These are phyloP conservation scores for Cercospora brassicicola DNA, from an alignment of 2,329 filamentous ascomycete species.

Conservation along the genomic window DNA sequence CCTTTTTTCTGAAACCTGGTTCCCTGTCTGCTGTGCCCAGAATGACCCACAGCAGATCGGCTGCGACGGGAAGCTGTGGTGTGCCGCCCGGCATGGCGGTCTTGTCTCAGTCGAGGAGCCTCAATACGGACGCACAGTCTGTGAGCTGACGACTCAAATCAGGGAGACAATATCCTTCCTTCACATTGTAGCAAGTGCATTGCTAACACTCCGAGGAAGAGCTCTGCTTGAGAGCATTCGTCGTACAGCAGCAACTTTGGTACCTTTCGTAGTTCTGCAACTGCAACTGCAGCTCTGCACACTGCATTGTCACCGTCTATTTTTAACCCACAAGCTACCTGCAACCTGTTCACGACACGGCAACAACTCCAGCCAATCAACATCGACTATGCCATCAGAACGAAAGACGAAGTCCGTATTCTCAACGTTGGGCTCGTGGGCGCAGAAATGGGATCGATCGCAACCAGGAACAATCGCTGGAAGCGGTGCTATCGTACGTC, in stretches of 20 bases:
- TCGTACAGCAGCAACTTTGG: neutral
- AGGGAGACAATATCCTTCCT: neutral
- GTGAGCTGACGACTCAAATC: neutral
- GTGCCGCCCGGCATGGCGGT: neutral
- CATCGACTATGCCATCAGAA: neutral
- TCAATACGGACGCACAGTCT: neutral
- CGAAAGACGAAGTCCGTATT: neutral
- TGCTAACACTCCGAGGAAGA: neutral
- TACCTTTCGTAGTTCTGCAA: neutral
- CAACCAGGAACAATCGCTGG: neutral
- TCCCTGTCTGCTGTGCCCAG: neutral
- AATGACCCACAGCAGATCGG: neutral
- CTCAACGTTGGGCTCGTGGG: neutral
- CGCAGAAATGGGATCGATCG: neutral
- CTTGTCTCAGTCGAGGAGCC: neutral
- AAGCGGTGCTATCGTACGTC: neutral
- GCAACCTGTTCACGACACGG: neutral
- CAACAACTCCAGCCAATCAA: conserved; percentile 1
- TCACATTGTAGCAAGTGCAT: neutral
- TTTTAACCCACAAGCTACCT: neutral
- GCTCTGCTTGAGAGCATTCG: neutral
- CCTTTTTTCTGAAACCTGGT: neutral
- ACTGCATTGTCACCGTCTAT: neutral
- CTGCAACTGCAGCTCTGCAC: neutral
- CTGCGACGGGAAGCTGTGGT: neutral